Conservation (phyloP, 169 alveolate genomes). For the Plasmodium cynomolgi region DNA sequence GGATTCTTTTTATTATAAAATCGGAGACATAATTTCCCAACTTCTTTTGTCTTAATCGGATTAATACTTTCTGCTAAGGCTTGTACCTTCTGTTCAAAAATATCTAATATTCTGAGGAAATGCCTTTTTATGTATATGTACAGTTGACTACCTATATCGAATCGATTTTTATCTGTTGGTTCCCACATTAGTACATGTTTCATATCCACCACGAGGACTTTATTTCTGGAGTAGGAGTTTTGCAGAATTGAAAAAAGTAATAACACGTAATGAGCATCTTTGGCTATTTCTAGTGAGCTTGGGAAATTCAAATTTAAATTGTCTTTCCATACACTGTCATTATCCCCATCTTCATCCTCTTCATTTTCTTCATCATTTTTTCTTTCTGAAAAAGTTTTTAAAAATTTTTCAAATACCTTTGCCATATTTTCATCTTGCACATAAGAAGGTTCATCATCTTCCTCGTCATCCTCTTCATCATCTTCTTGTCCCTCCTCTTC, state of each 20-base stretch:
- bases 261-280: slow-evolving; percentile 72
- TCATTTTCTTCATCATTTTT: slow-evolving; percentile 66
- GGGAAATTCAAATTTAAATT: slow-evolving; percentile 72
- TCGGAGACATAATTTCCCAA: slow-evolving; percentile 79
- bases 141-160: slow-evolving; percentile 81
- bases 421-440: slow-evolving; percentile 86
- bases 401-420: slow-evolving; percentile 82
- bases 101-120: slow-evolving; percentile 82
- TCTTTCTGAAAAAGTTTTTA: slow-evolving; percentile 76
- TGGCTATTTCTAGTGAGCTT: slow-evolving; percentile 76
- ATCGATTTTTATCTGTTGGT: slow-evolving; percentile 75
- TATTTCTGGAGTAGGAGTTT: slow-evolving; percentile 77
- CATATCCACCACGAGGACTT: slow-evolving; percentile 81
- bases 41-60: slow-evolving; percentile 77
- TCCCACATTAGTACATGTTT: slow-evolving; percentile 84
- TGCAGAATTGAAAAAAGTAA: slow-evolving; percentile 59
- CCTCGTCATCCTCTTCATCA: slow-evolving; percentile 67
- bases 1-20: slow-evolving; percentile 81
- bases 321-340: slow-evolving; percentile 66
- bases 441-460: slow-evolving; percentile 82
- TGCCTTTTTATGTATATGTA: slow-evolving; percentile 82
- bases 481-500: slow-evolving; percentile 74
- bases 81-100: slow-evolving; percentile 84
- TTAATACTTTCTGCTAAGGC: slow-evolving; percentile 77
- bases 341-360: slow-evolving; percentile 77